Base-by-base conservation (phyloP, 257 asterid genomes). In the Nicotiana knightiana region DNA sequence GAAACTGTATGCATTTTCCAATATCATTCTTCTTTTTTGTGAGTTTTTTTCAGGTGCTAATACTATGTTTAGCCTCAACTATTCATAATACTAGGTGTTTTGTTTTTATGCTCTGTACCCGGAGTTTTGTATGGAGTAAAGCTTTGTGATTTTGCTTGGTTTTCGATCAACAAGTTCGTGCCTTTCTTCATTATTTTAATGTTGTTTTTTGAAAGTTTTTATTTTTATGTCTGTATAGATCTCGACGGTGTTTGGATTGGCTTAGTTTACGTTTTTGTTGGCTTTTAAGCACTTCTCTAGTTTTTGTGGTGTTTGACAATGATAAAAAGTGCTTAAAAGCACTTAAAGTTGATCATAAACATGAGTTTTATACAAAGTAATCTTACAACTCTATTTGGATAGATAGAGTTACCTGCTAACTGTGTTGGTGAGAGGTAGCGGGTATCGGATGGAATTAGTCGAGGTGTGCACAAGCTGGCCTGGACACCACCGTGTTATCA, bases 1-100 rank as follows among this genome's bases (percentile, higher is more conserved):
- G 88, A 85, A 85, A 87, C 86, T 77, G 91, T 89, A 85, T 65
- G 85, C 68, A 64, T 70, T 46, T 65, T 48, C 3, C 2, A 28
- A 6, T 13, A 16, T 48, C n/a, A 8, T 65, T 35, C 5, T 7
- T 9, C 4, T 4, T 24, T 67, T 63, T 30, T 4, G 10, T 1
- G 13, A 57, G 26, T 26, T 28, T 64, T 64, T 39, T 64, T 64
- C n/a, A 28, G 7, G 11, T 21, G 24, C 24, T 21, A 21, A 21
- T 21, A 71, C 35, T 67, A 24, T 59, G 68, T 75, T 67, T 63
- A 10, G 58, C 58, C 58, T 53, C 17, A 53, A 15, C 58, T 53
- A 53, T 53, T 53, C 18, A 53, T 53, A 15, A 53, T 53, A 53
- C 58, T 53, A 11, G 17, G 17, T 53, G 17, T 53, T 53, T 53